Conservation (phyloP, 139 green algal genomes). For the Coccomyxa sp. region DNA sequence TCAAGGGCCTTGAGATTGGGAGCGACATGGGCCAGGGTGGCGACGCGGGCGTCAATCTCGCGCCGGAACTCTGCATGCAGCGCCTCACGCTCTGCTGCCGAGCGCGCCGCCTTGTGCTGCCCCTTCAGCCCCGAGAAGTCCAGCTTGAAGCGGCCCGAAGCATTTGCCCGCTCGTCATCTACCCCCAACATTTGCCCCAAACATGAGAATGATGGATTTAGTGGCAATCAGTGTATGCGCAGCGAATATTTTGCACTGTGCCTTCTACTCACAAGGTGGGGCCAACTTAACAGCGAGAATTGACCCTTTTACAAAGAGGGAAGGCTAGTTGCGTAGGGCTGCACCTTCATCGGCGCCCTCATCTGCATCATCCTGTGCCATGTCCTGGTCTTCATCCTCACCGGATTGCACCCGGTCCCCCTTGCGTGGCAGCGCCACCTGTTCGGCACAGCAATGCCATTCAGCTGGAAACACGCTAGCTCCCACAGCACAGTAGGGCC, state of each 20-base stretch:
- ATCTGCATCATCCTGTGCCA: conserved; percentile 17
- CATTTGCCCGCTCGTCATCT: not conserved
- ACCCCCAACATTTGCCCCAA: too few relatives aligned
- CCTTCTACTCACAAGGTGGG: too few relatives aligned
- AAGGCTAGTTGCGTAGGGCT: too few relatives aligned
- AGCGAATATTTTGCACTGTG: too few relatives aligned
- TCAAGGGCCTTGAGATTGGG: conserved; percentile 90
- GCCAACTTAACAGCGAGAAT: too few relatives aligned
- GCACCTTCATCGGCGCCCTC: not conserved
- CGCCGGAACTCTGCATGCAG: conserved; percentile 20
- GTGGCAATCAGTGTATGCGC: too few relatives aligned
- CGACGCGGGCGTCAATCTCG: conserved; percentile 38
- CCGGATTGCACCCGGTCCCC: not conserved
- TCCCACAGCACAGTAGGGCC: too few relatives aligned
- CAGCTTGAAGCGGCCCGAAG: conserved; percentile 6
- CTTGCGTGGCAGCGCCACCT: not conserved
- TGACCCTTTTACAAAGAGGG: too few relatives aligned
- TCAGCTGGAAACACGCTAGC: not conserved
- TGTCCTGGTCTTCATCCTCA: conserved; percentile 6
- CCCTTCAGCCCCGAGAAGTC: conserved; percentile 30
- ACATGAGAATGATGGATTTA: too few relatives aligned
- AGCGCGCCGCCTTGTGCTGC: conserved; percentile 16
- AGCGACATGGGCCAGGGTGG: conserved; percentile 44
- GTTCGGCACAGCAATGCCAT: not conserved
- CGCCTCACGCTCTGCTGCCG: conserved; percentile 20